phyloP scores from a whole-genome alignment of 768 basidiomycete genomes.

The Clitopilus hobsonii region DNA sequence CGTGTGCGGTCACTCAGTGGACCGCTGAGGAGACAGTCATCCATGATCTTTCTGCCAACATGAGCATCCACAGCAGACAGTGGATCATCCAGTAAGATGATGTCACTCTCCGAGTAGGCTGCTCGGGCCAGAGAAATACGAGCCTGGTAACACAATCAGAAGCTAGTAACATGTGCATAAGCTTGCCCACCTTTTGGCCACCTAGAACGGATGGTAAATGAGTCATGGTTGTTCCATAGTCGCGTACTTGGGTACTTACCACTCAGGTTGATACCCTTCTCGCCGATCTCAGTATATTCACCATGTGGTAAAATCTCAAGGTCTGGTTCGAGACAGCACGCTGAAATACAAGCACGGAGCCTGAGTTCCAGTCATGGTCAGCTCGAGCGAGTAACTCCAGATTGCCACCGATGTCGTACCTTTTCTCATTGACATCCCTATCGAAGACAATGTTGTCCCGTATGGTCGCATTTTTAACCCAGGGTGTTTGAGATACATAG shows the following conservation, averaged over 20 bases:
- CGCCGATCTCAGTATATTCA: slow-evolving; percentile 68
- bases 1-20: slow-evolving; percentile 52
- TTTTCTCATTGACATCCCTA: slow-evolving; percentile 52
- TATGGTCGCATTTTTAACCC: slow-evolving; percentile 67
- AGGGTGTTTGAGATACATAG: slow-evolving; percentile 58
- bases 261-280: slow-evolving; percentile 70
- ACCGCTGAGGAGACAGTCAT: slow-evolving; percentile 53
- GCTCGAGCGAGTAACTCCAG: too few species aligned
- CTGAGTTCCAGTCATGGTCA: slow-evolving; percentile 20
- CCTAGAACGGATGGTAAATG: slow-evolving; percentile 12
- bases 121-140: slow-evolving; percentile 76
- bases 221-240: not conserved
- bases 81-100: slow-evolving; percentile 80
- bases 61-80: slow-evolving; percentile 77
- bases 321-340: slow-evolving; percentile 70
- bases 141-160: slow-evolving; percentile 34
- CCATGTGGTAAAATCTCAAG: slow-evolving; percentile 67
- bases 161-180: not conserved
- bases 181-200: slow-evolving; percentile 27
- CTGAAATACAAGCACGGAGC: slow-evolving; percentile 51
- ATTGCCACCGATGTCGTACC: slow-evolving; percentile 25
- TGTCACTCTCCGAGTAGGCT: slow-evolving; percentile 66
- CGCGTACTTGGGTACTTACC: slow-evolving; percentile 26
- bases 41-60: slow-evolving; percentile 62
- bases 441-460: slow-evolving; percentile 77